phyloP scores from a whole-genome alignment of 305 asterid genomes.

The Coffea humblotiana region DNA sequence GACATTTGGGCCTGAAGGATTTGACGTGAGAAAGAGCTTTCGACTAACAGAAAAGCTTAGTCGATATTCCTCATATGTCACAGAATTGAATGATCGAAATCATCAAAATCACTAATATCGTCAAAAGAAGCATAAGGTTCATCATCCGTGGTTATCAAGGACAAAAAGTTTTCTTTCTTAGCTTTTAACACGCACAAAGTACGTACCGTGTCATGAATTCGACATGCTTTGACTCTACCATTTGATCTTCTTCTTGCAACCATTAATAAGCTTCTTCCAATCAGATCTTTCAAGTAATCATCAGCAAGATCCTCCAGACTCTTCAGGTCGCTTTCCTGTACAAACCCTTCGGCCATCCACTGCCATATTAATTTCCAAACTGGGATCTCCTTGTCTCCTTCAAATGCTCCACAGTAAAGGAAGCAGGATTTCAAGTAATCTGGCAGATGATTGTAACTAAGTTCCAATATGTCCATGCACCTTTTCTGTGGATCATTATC shows the following conservation, averaged over 20 bases:
- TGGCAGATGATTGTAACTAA: slow-evolving; percentile 26
- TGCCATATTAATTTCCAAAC: slow-evolving; percentile 12
- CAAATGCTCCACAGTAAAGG: slow-evolving; percentile 19
- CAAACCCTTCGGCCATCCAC: slow-evolving; percentile 29
- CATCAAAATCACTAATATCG: background rate
- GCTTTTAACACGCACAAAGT: slow-evolving; percentile 19
- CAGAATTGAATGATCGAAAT: background rate
- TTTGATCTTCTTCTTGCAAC: slow-evolving; percentile 3
- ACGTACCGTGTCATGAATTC: slow-evolving; percentile 16
- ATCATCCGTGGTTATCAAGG: background rate
- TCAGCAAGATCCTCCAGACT: slow-evolving; percentile 15
- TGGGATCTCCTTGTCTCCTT: slow-evolving; percentile 15
- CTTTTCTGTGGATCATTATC: slow-evolving; percentile 9
- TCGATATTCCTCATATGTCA: slow-evolving; percentile 2
- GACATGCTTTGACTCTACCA: slow-evolving; percentile 21
- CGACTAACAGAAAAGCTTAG: slow-evolving; percentile 10
- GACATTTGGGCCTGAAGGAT: background rate
- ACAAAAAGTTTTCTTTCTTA: slow-evolving; percentile 13
- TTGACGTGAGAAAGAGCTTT: slow-evolving; percentile 11
- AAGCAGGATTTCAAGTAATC: slow-evolving; percentile 21
- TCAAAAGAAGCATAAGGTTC: background rate
- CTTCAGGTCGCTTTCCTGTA: background rate
- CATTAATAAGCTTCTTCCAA: background rate
- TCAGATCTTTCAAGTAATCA: slow-evolving; percentile 25
- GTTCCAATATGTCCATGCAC: slow-evolving; percentile 16